A percentile compares a stretch with the other conserved stretches of the same genome.
Conservation (phyloP, 345 rosid species). For the Murraya koenigii region DNA sequence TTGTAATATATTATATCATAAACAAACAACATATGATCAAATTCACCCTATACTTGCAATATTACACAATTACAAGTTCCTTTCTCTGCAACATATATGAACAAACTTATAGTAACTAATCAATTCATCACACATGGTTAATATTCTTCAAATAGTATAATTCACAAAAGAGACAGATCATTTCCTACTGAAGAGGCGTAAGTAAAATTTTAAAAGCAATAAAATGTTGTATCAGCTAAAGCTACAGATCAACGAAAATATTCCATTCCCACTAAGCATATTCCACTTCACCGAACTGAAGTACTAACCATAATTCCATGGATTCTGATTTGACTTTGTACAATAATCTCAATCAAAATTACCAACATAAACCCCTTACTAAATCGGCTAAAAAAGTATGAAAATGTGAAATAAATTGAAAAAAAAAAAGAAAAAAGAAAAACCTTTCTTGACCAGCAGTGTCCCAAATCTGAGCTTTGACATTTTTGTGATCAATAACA, state of each 20-base stretch:
- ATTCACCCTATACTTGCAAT: neutral
- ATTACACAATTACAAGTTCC: neutral
- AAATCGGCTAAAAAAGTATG: neutral
- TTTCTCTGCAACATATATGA: neutral
- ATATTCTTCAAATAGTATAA: neutral
- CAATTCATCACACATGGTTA: neutral
- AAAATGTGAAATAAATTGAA: neutral
- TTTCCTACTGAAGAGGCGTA: neutral
- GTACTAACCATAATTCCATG: neutral
- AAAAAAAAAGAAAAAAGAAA: neutral
- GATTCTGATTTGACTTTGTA: neutral
- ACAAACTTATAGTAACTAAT: neutral
- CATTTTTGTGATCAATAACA: slow-evolving; percentile 48
- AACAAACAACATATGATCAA: neutral
- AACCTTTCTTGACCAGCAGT: slow-evolving; percentile 83
- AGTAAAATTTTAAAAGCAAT: neutral
- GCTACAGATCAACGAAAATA: neutral
- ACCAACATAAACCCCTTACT: neutral
- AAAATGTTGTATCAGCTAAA: neutral
- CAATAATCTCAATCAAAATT: neutral
- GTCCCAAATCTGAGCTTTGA: slow-evolving; percentile 82
- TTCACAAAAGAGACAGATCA: neutral
- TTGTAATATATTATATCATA: neutral
- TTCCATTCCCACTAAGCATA: neutral
- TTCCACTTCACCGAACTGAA: neutral